Conservation (phyloP, 164 flowering plant genomes). For the Santalum album region DNA sequence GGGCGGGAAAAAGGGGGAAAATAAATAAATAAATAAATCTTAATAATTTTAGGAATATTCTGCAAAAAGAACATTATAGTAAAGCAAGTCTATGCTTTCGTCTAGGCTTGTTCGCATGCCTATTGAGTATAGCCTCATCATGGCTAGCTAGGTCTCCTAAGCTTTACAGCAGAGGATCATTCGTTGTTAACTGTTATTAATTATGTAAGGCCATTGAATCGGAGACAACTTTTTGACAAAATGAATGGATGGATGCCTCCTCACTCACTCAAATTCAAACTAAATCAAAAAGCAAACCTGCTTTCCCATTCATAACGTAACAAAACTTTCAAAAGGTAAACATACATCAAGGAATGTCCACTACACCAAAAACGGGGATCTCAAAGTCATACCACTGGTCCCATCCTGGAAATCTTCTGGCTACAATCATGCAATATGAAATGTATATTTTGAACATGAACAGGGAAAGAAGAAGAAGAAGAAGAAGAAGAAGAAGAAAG, state of each 20-base stretch:
- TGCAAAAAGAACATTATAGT: neutral
- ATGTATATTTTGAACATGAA: too few species aligned
- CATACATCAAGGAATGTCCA: neutral
- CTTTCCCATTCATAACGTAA: neutral
- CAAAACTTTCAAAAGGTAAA: neutral
- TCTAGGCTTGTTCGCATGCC: neutral
- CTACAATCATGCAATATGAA: too few species aligned
- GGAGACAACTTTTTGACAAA: constrained; percentile 2
- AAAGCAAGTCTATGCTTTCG: neutral
- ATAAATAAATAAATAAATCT: too few species aligned
- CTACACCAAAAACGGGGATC: neutral
- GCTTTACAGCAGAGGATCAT: neutral
- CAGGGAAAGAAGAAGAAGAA: too few species aligned
- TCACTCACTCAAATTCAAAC: neutral
- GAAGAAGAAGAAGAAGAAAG: too few species aligned
- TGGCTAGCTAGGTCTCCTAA: neutral
- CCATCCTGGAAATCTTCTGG: too few species aligned
- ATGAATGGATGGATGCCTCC: neutral
- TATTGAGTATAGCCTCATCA: neutral
- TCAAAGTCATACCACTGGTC: neutral
- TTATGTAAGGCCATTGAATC: neutral
- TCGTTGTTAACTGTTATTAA: neutral
- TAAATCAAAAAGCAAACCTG: neutral
- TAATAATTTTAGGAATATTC: neutral
- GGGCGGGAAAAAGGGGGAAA: too few species aligned